phyloP scores from a whole-genome alignment of 345 rosid species.

The Gossypium sturtianum region DNA sequence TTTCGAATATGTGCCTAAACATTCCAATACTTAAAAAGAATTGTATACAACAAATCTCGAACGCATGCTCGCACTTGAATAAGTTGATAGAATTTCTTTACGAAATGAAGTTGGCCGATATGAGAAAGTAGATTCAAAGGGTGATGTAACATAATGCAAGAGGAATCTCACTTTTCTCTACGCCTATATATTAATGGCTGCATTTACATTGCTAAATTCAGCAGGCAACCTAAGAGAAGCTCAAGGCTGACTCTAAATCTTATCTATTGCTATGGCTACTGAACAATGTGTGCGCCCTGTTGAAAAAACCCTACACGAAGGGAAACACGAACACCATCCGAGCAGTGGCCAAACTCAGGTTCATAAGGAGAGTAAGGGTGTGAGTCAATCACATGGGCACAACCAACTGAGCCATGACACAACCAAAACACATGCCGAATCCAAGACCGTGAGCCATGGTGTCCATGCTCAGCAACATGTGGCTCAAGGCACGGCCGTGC shows the following conservation, averaged over 20 bases:
- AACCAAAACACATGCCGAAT: neutral
- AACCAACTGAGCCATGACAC: neutral
- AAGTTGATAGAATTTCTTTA: too few relatives aligned
- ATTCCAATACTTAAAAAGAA: too few relatives aligned
- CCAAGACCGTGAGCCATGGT: neutral
- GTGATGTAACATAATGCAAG: neutral
- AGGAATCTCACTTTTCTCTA: neutral
- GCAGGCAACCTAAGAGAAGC: neutral
- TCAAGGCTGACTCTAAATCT: neutral
- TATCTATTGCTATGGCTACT: neutral
- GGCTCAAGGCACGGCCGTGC: neutral
- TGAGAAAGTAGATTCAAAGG: conserved; percentile 1
- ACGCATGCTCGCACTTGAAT: too few relatives aligned
- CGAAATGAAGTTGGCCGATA: neutral
- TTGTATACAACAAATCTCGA: too few relatives aligned
- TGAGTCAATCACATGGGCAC: neutral
- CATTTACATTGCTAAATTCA: neutral
- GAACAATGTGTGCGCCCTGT: neutral
- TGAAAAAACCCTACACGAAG: neutral
- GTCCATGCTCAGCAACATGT: neutral
- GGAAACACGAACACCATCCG: neutral
- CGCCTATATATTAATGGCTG: neutral
- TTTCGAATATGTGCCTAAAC: too few relatives aligned
- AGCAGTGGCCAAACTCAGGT: neutral
- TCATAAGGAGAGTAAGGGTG: neutral